These are phyloP conservation scores for Boletus rufocinnamomeus DNA, from an alignment of 768 basidiomycete species.

Conservation along the genomic window DNA sequence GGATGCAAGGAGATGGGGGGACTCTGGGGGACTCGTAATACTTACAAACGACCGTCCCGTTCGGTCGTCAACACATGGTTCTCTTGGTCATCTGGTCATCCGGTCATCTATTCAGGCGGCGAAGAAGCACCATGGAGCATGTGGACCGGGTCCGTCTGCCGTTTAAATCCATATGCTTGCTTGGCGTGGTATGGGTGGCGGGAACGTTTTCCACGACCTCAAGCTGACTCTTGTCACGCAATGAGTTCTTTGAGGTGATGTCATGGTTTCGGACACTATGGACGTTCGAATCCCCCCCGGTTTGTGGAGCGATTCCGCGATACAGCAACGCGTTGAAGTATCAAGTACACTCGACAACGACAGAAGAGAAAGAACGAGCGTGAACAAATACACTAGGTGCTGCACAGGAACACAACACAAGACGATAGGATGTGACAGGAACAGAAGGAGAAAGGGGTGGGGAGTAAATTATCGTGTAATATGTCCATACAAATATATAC, in stretches of 20 bases:
- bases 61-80: neutral
- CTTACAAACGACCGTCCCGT: neutral
- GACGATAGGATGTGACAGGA: neutral
- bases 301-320: neutral
- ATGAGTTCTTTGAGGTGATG: neutral
- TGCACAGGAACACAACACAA: neutral
- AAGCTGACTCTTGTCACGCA: neutral
- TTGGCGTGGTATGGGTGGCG: neutral
- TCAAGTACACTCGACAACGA: neutral
- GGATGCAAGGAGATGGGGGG: neutral
- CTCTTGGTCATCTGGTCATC: constrained; percentile 5
- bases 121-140: neutral
- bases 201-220: neutral
- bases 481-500: constrained; percentile 13
- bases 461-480: constrained; percentile 13
- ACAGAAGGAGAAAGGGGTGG: neutral
- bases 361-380: neutral
- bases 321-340: neutral
- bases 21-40: neutral
- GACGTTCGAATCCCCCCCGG: neutral
- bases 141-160: neutral
- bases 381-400: neutral
- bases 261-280: neutral
- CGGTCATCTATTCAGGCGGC: neutral
- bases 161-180: neutral